Base-by-base conservation (phyloP, 2,329 filamentous ascomycete genomes). In the Botrytis squamosa region DNA sequence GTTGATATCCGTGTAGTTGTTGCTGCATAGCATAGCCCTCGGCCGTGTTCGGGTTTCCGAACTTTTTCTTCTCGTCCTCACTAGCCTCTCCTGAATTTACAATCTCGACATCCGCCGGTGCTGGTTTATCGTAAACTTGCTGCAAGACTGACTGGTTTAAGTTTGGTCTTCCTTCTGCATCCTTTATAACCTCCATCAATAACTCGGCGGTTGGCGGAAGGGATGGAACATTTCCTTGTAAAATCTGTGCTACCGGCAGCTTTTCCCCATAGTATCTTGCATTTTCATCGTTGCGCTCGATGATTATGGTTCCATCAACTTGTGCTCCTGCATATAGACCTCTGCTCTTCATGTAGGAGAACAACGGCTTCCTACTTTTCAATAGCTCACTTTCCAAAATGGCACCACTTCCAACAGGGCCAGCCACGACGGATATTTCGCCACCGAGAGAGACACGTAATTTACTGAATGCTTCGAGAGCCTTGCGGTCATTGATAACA, bases 251-350 rank as follows among this genome's bases (percentile, higher is more conserved):
- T 6, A 88, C 89, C 0, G 85, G 83, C 67, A 92, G 84, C 46
- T 85, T 85, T 79, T 92, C 86, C 25, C 91, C 91, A 81, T 96
- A 97, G 80, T 97, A 97, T 9, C 88, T 88, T 65, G 93, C 91
- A 80, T 97, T 97, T 80, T 95, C 94, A 74, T 95, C 93, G 33
- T 88, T 91, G 62, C 94, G 88, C 82, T 96, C 93, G 33, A 94
- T 91, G 70, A 97, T 87, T 22, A 97, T 88, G 0, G 93, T 97
- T 42, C 94, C 94, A 80, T 97, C 94, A 55, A 96, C 87, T 79
- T 94, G 92, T 1, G 97, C 88, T 40, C 94, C 93, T 3, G 93
- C 94, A 80, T 96, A 97, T 77, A 97, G 89, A 8, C 94, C 94
- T 69, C 94, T 89, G 70, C 91, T 94, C 84, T 97, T 97, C 84